Evolutionary conservation across 441 rosid species (phyloP), one percentile per base, ranked within the genome.

Genomic region (Populus hybrid): DNA sequence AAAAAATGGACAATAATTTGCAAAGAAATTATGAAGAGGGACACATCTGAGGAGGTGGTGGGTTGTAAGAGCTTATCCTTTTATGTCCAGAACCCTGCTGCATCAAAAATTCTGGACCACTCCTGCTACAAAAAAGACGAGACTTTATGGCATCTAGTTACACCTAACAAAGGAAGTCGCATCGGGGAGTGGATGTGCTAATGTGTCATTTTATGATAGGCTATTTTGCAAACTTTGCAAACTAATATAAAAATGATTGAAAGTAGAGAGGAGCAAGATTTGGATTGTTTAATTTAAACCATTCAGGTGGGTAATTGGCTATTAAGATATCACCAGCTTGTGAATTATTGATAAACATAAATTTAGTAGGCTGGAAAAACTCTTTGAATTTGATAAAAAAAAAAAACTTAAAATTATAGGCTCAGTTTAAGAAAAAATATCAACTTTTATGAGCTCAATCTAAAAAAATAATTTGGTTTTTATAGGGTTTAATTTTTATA

Each of bases 361-460:
- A 34, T 34, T 6, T 34, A 34, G 6, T 34, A 6, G 36, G 36
- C 8, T 34, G 1, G 0, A 34, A 34, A 34, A 34, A 34, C 36
- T 28, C 30, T 28, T 28, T 28, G 30, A 28, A 28, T 28, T 28
- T 28, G 30, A 28, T 28, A 28, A 26, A 26, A 26, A 1, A 26
- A 28, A 28, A 28, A 28, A 2, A 28, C 30, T 28, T 28, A 6
- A 34, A 34, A 34, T 34, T 34, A 34, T 5, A 34, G 36, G 8
- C 36, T 1, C 8, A 0, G 8, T 0, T 7, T 34, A 5, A 6
- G 0, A 34, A 6, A 34, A 34, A 0, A 6, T 0, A 6, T 34
- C 8, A 6, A 34, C 8, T 6, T 0, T 5, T 1, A 34, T 34
- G 0, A 34, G 36, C 0, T 34, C 0, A 34, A 0, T 34, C 6